Evolutionary conservation across 2,329 filamentous ascomycete genomes (phyloP), one percentile per base, ranked within the genome.

Genomic region (Zymoseptoria ardabiliae): DNA sequence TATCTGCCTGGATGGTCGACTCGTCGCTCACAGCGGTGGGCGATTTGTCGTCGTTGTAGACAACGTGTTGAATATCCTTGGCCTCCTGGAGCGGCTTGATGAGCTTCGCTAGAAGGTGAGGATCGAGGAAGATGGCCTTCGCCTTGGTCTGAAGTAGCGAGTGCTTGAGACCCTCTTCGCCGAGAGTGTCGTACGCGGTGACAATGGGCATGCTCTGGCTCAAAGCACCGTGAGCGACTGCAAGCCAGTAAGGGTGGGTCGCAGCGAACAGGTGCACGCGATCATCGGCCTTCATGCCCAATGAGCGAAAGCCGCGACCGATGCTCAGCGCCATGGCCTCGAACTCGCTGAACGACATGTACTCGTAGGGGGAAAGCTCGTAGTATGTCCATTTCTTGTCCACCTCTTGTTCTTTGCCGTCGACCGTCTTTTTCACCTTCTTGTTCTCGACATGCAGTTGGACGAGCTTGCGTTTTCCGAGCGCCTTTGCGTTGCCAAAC

Each of bases 341-440:
- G 72, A 93, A 94, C 76, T 96, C 87, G 69, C 82, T 80, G 76
- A 92, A 95, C 68, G 85, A 90, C 71, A 88, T 79, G 79, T 86
- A 96, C 51, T 82, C 80, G 78, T 89, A 96, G 54, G 80, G 79
- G 62, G 88, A 87, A 66, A 95, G 85, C 81, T 96, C 91, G 68
- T 90, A 95, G 76, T 86, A 95, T 56, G 87, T 86, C 91, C 91
- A 96, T 74, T 93, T 85, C 84, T 96, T 96, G 64, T 95, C 89
- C 35, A 94, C 85, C 77, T 92, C 84, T 65, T 82, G 79, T 74
- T 91, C 82, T 73, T 89, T 82, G 66, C 91, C 91, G 70, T 95
- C 89, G 59, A 96, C 79, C 55, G 90, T 81, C 82, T 95, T 96
- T 81, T 91, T 88, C 67, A 96, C 79, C 82, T 91, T 94, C 80